These are phyloP conservation scores for Apiospora phragmitis DNA, from an alignment of 2,329 filamentous ascomycete species.

Conservation along the genomic window DNA sequence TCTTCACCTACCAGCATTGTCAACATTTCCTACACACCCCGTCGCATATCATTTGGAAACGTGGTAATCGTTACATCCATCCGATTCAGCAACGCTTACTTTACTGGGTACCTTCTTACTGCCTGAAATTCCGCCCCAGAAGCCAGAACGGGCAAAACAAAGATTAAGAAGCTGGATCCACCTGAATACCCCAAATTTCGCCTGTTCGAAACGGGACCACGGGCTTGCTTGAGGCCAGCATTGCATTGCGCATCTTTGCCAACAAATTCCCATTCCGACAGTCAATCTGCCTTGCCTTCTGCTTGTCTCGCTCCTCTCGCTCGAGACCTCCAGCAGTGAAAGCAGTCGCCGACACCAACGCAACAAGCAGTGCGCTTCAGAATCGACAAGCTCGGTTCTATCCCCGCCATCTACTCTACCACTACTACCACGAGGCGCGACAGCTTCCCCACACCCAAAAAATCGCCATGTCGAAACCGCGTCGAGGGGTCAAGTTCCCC, in stretches of 20 bases:
- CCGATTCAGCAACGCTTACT: not conserved
- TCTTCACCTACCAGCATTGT: not conserved
- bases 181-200: slow-evolving; percentile 5
- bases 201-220: slow-evolving; percentile 8
- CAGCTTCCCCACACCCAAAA: not conserved
- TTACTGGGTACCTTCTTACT: not conserved
- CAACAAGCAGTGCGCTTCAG: not conserved
- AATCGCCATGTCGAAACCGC: slow-evolving; percentile 35
- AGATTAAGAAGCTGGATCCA: not conserved
- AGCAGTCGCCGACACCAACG: not conserved
- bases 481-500: slow-evolving; percentile 57
- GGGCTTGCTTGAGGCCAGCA: slow-evolving; percentile 5
- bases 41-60: not conserved
- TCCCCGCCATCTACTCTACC: not conserved
- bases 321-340: not conserved
- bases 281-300: not conserved
- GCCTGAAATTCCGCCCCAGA: not conserved
- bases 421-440: not conserved
- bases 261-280: not conserved
- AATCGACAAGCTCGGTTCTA: not conserved
- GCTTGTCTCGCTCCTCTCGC: not conserved
- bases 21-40: not conserved
- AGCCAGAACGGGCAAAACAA: not conserved
- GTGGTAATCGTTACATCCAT: not conserved
- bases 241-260: slow-evolving; percentile 6